Base-by-base conservation (phyloP, 2,329 filamentous ascomycete genomes). In the Penicillium sp. region DNA sequence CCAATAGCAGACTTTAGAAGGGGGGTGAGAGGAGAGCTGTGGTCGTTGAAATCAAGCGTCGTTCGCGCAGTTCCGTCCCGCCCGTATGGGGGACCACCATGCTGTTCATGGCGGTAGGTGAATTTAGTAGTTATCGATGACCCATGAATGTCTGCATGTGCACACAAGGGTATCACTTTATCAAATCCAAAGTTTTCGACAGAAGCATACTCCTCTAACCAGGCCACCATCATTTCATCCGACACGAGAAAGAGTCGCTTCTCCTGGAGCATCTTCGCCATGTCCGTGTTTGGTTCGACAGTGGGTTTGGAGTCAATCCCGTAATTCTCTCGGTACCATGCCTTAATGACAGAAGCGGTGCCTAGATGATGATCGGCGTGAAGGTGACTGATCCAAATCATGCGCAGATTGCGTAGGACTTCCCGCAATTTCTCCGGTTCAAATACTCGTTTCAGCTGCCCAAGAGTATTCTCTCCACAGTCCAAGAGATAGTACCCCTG, bases 361-460 rank as follows among this genome's bases (percentile, higher is more conserved):
- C 92, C 92, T 13, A 98, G 75, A 58, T 96, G 92, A 65, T 98
- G 92, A 66, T 98, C 92, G 3, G 92, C 92, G 63, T 98, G 92
- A 45, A 94, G 71, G 66, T 98, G 92, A 62, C 86, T 94, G 65
- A 98, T 92, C 79, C 87, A 94, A 46, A 98, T 82, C 50, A 80
- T 77, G 37, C 81, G 82, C 29, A 98, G 71, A 46, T 93, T 80
- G 42, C 71, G 74, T n/a, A 98, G 69, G 9, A 95, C 73, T n/a
- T 80, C 72, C 17, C 70, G 70, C 3, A 90, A 69, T 47, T 85
- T 75, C 3, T 79, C 72, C 0, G 72, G 68, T 4, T 75, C 73
- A 54, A 84, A 90, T 0, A 85, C 72, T 34, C 92, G 83, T 41
- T 78, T 79, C 26, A 98, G 69, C 60, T 95, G 89, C 8, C 90